These are phyloP conservation scores for Starmerella stigmatis DNA, from an alignment of 805 yeast species.

Conservation along the genomic window DNA sequence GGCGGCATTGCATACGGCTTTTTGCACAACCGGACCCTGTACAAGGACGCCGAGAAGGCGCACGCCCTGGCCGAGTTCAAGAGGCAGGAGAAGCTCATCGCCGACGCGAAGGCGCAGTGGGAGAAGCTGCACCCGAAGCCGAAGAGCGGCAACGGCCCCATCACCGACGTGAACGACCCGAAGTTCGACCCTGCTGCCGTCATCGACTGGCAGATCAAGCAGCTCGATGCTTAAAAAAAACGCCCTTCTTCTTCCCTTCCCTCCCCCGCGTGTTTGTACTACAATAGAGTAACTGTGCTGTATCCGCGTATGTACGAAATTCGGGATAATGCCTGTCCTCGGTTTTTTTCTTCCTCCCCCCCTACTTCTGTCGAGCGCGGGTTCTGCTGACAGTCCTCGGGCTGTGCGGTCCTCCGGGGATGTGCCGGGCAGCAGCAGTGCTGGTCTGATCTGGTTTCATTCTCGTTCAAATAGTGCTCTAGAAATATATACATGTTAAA, in stretches of 20 bases:
- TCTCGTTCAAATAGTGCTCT: too few relatives aligned
- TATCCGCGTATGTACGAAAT: background rate
- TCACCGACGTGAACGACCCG: slow-evolving; percentile 71
- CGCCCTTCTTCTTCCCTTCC: too few relatives aligned
- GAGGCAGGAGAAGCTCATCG: slow-evolving; percentile 62
- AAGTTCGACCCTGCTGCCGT: slow-evolving; percentile 64
- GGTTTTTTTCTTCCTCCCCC: background rate
- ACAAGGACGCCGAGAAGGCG: slow-evolving; percentile 47
- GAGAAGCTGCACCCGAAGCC: slow-evolving; percentile 50
- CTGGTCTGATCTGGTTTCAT: background rate
- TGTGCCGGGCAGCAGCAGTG: background rate
- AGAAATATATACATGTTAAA: background rate
- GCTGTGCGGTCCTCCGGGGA: too few relatives aligned
- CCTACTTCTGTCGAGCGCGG: too few relatives aligned
- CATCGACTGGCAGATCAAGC: slow-evolving; percentile 25
- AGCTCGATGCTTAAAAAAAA: slow-evolving; percentile 13
- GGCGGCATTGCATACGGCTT: slow-evolving; percentile 86
- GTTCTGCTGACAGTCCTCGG: too few relatives aligned
- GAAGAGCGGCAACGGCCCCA: slow-evolving; percentile 33
- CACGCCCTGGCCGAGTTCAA: slow-evolving; percentile 50
- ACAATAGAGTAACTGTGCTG: background rate
- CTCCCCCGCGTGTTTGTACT: too few relatives aligned
- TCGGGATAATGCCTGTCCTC: too few relatives aligned
- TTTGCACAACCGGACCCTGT: slow-evolving; percentile 63
- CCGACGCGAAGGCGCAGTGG: slow-evolving; percentile 81